These are phyloP conservation scores for Neofusicoccum sp. DNA, from an alignment of 2,329 filamentous ascomycete genomes.

Conservation along the genomic window DNA sequence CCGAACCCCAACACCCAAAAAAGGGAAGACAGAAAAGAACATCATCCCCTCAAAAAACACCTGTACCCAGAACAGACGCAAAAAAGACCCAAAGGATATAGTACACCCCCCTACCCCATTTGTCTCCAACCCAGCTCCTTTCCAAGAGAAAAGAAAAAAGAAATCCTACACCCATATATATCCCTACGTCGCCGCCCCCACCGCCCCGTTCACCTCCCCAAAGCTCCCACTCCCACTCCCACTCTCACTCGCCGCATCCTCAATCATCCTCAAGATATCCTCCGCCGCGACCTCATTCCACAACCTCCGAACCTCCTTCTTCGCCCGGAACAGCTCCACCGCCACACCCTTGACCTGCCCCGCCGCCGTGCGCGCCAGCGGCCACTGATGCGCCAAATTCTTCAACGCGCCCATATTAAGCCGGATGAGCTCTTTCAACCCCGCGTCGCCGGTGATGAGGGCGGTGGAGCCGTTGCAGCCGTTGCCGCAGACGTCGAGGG, in stretches of 20 bases:
- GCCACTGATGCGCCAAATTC: conserved; percentile 69
- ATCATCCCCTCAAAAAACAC: too few species aligned
- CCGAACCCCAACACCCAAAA: too few species aligned
- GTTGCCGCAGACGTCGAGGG: neutral
- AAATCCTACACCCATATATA: too few species aligned
- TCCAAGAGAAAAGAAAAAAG: too few species aligned
- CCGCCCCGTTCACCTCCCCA: too few species aligned
- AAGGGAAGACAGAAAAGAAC: too few species aligned
- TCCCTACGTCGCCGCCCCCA: too few species aligned
- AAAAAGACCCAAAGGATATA: too few species aligned
- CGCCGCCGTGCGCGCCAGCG: conserved; percentile 69
- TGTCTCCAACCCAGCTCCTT: too few species aligned
- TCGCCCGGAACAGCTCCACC: conserved; percentile 65
- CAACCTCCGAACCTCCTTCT: conserved; percentile 39
- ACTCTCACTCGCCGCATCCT: conserved; percentile 18
- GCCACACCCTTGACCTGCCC: conserved; percentile 77
- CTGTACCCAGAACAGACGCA: too few species aligned
- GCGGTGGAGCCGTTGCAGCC: neutral
- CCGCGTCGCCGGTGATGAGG: neutral
- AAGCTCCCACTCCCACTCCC: neutral
- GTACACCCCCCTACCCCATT: too few species aligned
- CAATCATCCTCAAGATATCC: conserved; percentile 17
- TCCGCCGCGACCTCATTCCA: conserved; percentile 17
- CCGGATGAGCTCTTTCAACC: conserved; percentile 68
- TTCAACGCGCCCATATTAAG: conserved; percentile 78